These are phyloP conservation scores for Penicillium sp. DNA, from an alignment of 2,329 filamentous ascomycete genomes.

Conservation along the genomic window DNA sequence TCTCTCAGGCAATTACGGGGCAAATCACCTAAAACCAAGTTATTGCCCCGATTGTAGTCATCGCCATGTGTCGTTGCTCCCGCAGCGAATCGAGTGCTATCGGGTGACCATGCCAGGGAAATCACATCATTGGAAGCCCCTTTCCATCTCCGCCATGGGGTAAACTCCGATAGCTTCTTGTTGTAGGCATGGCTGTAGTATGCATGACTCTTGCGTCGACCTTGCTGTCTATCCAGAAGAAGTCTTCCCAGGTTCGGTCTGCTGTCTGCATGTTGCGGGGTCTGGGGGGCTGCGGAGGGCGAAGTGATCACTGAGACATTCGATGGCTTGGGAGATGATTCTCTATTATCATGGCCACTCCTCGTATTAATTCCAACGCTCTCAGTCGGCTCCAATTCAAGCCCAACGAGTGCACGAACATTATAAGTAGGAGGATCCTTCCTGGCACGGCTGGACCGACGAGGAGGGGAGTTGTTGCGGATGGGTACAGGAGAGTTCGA, in stretches of 20 bases:
- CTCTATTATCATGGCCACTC: background rate
- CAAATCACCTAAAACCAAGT: constrained; percentile 59
- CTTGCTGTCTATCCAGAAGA: background rate
- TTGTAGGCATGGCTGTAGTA: background rate
- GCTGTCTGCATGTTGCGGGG: background rate
- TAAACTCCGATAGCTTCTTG: constrained; percentile 40
- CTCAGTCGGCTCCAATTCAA: background rate
- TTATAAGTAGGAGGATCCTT: background rate
- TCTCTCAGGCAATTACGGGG: constrained; percentile 51
- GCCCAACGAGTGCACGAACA: background rate
- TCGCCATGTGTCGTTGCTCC: constrained; percentile 61
- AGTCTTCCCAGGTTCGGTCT: background rate
- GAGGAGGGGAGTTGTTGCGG: background rate
- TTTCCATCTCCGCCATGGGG: constrained; percentile 54
- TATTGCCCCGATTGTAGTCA: constrained; percentile 62
- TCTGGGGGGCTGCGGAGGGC: background rate
- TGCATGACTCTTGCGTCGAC: background rate
- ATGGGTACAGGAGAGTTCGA: background rate
- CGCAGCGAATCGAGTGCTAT: constrained; percentile 59
- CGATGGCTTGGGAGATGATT: background rate
- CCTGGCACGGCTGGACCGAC: background rate
- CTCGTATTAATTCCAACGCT: background rate
- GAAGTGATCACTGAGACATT: background rate
- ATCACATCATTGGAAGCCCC: constrained; percentile 64
- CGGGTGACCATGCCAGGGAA: constrained; percentile 59